Conservation (phyloP, 2,329 filamentous ascomycete genomes). For the Sporothrix brasiliensis region DNA sequence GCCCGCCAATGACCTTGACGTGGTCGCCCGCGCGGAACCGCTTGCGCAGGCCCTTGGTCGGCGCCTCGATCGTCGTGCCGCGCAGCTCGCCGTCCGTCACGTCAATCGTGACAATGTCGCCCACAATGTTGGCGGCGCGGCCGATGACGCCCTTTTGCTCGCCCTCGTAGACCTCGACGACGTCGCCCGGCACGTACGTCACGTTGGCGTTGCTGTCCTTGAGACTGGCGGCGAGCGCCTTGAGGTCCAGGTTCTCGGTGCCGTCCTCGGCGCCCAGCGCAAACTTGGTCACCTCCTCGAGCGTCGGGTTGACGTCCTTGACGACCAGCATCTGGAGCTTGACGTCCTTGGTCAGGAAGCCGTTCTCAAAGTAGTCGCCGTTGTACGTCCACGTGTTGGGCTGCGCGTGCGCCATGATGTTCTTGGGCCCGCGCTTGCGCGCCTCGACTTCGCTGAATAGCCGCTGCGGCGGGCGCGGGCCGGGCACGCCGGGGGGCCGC, state of each 20-base stretch:
- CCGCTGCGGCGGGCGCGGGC: conserved; percentile 78
- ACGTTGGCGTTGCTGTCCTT: conserved; percentile 81
- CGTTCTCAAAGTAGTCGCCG: conserved; percentile 86
- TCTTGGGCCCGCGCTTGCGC: conserved; percentile 76
- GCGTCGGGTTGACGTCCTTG: conserved; percentile 86
- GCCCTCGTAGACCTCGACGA: conserved; percentile 94
- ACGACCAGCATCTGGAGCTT: conserved; percentile 84
- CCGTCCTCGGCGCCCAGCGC: conserved; percentile 87
- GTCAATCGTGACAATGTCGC: conserved; percentile 86
- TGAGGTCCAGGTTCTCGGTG: conserved; percentile 88
- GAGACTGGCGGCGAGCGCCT: conserved; percentile 84
- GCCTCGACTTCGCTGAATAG: conserved; percentile 93
- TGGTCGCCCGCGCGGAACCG: conserved; percentile 92
- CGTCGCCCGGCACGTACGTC: conserved; percentile 87
- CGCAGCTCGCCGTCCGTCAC: conserved; percentile 80
- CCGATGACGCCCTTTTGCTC: conserved; percentile 92
- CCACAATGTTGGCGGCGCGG: conserved; percentile 80
- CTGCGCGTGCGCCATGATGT: conserved; percentile 68
- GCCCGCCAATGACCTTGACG: conserved; percentile 96
- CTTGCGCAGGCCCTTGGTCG: conserved; percentile 88
- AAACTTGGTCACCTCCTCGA: conserved; percentile 96
- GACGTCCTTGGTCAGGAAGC: conserved; percentile 91
- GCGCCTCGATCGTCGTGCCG: conserved; percentile 88
- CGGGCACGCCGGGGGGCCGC: conserved; percentile 60
- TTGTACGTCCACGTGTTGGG: conserved; percentile 83